Evolutionary conservation across 1,139 yeast genomes (phyloP).

Genomic region (Candida pseudocylindracea): DNA sequence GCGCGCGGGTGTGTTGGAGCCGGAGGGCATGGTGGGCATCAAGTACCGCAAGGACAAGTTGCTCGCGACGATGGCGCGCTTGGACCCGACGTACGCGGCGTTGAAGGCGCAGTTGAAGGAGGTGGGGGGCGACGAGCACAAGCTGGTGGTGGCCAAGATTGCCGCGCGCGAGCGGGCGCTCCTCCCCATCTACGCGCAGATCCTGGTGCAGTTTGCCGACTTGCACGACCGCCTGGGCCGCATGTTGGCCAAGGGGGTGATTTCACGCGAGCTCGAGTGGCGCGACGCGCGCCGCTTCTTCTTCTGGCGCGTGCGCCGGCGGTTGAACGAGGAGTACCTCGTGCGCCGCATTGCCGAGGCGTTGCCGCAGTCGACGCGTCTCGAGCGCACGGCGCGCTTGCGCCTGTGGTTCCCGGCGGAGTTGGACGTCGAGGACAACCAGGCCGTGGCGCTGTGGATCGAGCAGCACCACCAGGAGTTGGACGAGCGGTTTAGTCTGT

Average conservation of each 20-base stretch:
- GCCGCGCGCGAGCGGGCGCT: slow-evolving; percentile 59
- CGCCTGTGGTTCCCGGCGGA: slow-evolving; percentile 65
- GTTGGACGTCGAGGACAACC: slow-evolving; percentile 51
- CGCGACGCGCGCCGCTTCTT: slow-evolving; percentile 76
- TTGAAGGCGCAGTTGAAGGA: slow-evolving; percentile 17
- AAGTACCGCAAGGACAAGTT: slow-evolving; percentile 89
- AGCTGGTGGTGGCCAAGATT: slow-evolving; percentile 40
- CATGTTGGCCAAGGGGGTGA: slow-evolving; percentile 88
- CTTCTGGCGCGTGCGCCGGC: slow-evolving; percentile 98
- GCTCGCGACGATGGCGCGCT: slow-evolving; percentile 71
- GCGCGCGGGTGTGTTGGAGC: slow-evolving; percentile 97
- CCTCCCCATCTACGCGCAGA: slow-evolving; percentile 77
- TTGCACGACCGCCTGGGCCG: slow-evolving; percentile 94
- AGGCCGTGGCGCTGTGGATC: slow-evolving; percentile 67
- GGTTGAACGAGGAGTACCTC: slow-evolving; percentile 81
- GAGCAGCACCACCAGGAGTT: slow-evolving; percentile 53
- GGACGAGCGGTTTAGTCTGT: slow-evolving; percentile 35
- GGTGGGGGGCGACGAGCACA: slow-evolving; percentile 16
- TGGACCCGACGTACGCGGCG: slow-evolving; percentile 54
- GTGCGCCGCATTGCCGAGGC: slow-evolving; percentile 53
- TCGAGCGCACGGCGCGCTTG: slow-evolving; percentile 71
- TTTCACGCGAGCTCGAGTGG: slow-evolving; percentile 75
- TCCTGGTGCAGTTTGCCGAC: slow-evolving; percentile 92
- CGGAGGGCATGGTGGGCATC: slow-evolving; percentile 98
- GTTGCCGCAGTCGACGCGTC: slow-evolving; percentile 35